Base-by-base conservation (phyloP, 2,329 filamentous ascomycete species). In the Endothia cerciana region DNA sequence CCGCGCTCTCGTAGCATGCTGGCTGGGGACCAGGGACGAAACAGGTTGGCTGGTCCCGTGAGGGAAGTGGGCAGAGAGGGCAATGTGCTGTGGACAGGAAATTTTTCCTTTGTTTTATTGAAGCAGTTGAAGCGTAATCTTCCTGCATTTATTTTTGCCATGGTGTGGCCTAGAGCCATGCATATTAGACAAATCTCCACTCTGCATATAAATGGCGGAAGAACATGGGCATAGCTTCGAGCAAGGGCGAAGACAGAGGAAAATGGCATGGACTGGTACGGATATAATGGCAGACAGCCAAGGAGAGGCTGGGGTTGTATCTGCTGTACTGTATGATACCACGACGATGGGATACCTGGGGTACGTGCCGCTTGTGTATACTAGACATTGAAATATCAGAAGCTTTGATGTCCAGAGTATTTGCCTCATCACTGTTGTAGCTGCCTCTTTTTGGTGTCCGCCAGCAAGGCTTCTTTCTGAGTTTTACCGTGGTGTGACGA, bases 151-250 rank as follows among this genome's bases (percentile, higher is more conserved):
- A 43, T 7, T n/a, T 30, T 68, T 22, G 13, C 33, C 28, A 25
- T 41, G 15, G 53, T 43, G 70, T 69, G 62, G 71, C 60, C 51
- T 51, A 65, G 60, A 47, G 64, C 63, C 67, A 63, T 63, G 66
- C 70, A 72, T 70, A 79, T 30, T 82, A 83, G 79, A 83, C 75
- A 78, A 75, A 81, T 81, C 82, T 82, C 82, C 79, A 81, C 82
- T 84, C 79, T 77, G 75, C 76, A 80, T 77, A 77, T 70, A 74
- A 62, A 69, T 73, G 72, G 71, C 69, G 67, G 69, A 64, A 57
- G 28, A 67, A 65, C 33, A 65, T 40, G 64, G 66, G 65, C 64
- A 61, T 63, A 65, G 19, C 41, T 53, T 60, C 59, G 51, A 61
- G 53, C 55, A 59, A 45, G 15, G 55, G 55, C 43, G 64, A 60